Conservation (phyloP, 495 filamentous ascomycete species). For the Xanthoparmelia taractica region DNA sequence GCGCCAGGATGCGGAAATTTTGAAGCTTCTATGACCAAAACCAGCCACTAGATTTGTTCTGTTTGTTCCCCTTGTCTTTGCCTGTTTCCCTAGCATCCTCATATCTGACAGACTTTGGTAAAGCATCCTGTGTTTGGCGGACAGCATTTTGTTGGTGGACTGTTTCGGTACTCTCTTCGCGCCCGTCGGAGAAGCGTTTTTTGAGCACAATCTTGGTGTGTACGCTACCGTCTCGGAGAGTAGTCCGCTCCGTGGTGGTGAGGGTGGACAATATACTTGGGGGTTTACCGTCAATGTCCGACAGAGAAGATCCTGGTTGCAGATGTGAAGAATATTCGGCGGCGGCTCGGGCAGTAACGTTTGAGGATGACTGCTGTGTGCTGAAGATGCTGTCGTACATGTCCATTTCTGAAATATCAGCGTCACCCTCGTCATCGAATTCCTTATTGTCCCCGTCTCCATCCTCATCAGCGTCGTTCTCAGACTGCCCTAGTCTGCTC, state of each 20-base stretch:
- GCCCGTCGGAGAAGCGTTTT: slow-evolving; percentile 55
- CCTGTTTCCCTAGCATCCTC: neutral
- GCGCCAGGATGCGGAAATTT: neutral
- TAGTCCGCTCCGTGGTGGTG: slow-evolving; percentile 48
- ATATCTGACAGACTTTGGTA: neutral
- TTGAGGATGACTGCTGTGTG: slow-evolving; percentile 5
- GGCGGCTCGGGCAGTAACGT: slow-evolving; percentile 3
- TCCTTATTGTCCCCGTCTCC: slow-evolving; percentile 12
- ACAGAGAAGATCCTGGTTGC: slow-evolving; percentile 22
- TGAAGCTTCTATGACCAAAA: slow-evolving; percentile 23
- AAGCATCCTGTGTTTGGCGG: slow-evolving; percentile 1
- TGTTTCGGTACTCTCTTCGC: slow-evolving; percentile 49
- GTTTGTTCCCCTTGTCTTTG: slow-evolving; percentile 8
- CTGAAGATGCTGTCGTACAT: slow-evolving; percentile 41
- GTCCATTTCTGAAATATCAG: slow-evolving; percentile 37
- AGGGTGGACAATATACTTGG: slow-evolving; percentile 48
- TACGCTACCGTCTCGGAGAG: slow-evolving; percentile 52
- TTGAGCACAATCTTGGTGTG: slow-evolving; percentile 53
- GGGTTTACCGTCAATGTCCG: slow-evolving; percentile 9
- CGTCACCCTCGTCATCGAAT: slow-evolving; percentile 20
- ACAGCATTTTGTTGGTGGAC: slow-evolving; percentile 19
- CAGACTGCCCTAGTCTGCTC: neutral
- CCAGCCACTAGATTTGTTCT: slow-evolving; percentile 22
- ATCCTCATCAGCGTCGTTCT: slow-evolving; percentile 12
- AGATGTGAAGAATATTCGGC: slow-evolving; percentile 11